Conservation (phyloP, 2,329 filamentous ascomycete genomes). For the Xylaria sp. region DNA sequence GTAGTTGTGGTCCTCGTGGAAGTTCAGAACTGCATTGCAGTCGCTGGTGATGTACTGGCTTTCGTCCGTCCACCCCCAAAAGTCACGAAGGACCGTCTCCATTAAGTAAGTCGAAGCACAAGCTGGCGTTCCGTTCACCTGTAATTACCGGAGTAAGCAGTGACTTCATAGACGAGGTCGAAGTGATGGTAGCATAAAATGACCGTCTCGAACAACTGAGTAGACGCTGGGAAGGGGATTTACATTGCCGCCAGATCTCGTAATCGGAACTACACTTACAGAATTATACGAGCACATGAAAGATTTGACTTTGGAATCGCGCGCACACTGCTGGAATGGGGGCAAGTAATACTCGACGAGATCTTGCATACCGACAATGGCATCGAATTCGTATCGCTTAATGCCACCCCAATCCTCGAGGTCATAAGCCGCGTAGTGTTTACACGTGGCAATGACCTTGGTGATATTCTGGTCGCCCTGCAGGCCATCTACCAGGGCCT, state of each 20-base stretch:
- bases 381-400: conserved; percentile 57
- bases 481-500: conserved; percentile 56
- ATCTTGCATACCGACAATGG: conserved; percentile 62
- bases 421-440: conserved; percentile 63
- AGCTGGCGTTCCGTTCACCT: conserved; percentile 64
- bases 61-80: conserved; percentile 65
- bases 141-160: not conserved
- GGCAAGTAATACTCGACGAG: conserved; percentile 69
- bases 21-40: conserved; percentile 64
- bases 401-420: conserved; percentile 50
- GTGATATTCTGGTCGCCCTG: conserved; percentile 42
- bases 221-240: not conserved
- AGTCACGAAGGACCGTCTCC: conserved; percentile 63
- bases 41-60: conserved; percentile 67
- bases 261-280: conserved; percentile 10
- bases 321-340: conserved; percentile 65
- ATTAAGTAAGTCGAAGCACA: conserved; percentile 67
- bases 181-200: too few species aligned
- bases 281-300: conserved; percentile 68
- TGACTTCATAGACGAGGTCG: not conserved
- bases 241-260: not conserved
- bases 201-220: not conserved
- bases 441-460: conserved; percentile 58
- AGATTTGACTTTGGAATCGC: conserved; percentile 58
- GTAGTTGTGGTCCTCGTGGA: conserved; percentile 50